Evolutionary conservation across 2,329 filamentous ascomycete genomes (phyloP).

Genomic region (Acephala macrosclerotiorum): DNA sequence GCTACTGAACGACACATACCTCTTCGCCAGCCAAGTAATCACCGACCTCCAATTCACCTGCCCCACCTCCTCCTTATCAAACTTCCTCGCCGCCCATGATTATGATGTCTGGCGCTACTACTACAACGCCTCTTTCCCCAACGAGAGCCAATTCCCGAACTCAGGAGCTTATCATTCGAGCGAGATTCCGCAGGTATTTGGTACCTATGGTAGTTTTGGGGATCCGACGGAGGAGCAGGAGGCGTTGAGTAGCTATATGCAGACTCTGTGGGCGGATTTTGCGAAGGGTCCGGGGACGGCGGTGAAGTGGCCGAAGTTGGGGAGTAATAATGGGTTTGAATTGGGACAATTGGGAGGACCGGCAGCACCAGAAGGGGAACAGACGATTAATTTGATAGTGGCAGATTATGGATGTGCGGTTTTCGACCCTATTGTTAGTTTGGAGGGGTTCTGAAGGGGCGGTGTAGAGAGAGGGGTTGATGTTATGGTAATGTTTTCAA

Average conservation of each 20-base stretch:
- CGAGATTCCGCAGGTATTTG: slow-evolving; percentile 12
- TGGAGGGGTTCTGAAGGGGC: neutral
- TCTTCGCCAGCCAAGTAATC: neutral
- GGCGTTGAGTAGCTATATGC: slow-evolving; percentile 3
- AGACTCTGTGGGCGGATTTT: neutral
- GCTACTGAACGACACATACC: neutral
- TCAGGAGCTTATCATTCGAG: neutral
- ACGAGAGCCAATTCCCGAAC: neutral
- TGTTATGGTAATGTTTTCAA: neutral
- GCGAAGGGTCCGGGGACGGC: neutral
- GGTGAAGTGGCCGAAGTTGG: slow-evolving; percentile 5
- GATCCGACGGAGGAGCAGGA: neutral
- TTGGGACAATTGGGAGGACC: neutral
- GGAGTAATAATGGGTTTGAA: neutral
- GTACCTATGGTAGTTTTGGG: neutral
- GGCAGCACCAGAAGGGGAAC: neutral
- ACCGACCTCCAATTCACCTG: slow-evolving; percentile 9
- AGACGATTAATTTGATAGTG: neutral
- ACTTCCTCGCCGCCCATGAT: neutral
- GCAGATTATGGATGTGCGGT: slow-evolving; percentile 4
- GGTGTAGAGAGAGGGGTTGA: neutral
- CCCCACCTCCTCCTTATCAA: neutral
- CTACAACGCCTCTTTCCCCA: neutral
- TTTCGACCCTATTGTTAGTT: slow-evolving; percentile 2
- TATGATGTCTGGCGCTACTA: slow-evolving; percentile 8